Evolutionary conservation across 441 rosid genomes (phyloP).

Genomic region (Geranium incanum): DNA sequence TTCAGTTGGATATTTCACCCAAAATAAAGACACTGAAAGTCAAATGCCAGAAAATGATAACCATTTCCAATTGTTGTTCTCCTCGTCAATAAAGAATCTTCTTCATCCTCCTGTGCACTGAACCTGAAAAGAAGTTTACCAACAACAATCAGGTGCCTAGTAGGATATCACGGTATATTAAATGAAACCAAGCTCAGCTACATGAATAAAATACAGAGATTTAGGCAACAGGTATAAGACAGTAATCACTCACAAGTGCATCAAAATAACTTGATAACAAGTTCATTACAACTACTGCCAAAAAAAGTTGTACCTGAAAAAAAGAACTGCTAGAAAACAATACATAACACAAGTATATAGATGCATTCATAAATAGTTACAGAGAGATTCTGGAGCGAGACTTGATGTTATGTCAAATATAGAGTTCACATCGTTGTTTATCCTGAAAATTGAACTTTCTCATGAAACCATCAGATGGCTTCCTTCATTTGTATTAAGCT

Average conservation of each 20-base stretch:
- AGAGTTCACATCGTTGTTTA: not conserved
- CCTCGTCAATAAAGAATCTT: constrained; percentile 51
- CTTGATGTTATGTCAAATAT: not conserved
- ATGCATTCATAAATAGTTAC: constrained; percentile 1
- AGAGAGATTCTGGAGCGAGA: not conserved
- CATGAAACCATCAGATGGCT: not conserved
- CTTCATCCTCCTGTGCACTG: constrained; percentile 90
- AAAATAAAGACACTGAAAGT: constrained; percentile 18
- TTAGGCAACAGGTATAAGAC: constrained; percentile 7
- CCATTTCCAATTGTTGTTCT: constrained; percentile 98
- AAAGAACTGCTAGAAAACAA: constrained; percentile 9
- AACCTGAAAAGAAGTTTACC: constrained; percentile 40
- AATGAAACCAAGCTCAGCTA: not conserved
- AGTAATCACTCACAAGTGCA: not conserved
- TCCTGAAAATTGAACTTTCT: constrained; percentile 5
- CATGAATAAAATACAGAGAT: constrained; percentile 9
- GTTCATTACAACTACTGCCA: not conserved
- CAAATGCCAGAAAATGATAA: constrained; percentile 25
- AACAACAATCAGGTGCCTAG: constrained; percentile 9
- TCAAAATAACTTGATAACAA: not conserved
- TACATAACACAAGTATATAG: not conserved
- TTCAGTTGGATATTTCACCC: constrained; percentile 18
- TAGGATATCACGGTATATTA: not conserved
- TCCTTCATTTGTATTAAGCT: not conserved
- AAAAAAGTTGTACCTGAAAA: not conserved